Evolutionary conservation across 2,329 filamentous ascomycete species (phyloP).

Genomic region (Lachnellula occidentalis): DNA sequence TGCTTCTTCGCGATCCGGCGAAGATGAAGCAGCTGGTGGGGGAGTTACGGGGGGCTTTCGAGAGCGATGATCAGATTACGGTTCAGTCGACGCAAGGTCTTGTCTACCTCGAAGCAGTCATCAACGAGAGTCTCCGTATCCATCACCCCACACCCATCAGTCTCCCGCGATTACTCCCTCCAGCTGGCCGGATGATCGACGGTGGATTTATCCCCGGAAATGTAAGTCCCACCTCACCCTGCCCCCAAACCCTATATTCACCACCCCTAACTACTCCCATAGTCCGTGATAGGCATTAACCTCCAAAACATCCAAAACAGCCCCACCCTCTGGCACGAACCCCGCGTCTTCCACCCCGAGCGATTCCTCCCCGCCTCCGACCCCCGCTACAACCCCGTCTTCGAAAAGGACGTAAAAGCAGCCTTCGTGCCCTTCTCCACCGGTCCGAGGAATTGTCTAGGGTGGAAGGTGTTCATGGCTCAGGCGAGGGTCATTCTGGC

Average conservation of each 20-base stretch:
- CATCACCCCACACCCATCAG: not conserved
- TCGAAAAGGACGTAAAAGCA: not conserved
- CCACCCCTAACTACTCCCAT: not conserved
- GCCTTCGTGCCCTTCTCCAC: constrained; percentile 4
- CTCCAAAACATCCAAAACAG: not conserved
- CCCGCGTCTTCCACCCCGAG: constrained; percentile 5
- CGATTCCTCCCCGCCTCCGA: not conserved
- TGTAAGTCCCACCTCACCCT: not conserved
- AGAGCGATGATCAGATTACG: not conserved
- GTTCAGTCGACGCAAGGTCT: not conserved
- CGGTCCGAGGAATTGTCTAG: constrained; percentile 4
- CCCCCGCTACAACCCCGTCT: not conserved
- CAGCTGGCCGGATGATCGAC: not conserved
- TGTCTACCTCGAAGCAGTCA: constrained; percentile 3
- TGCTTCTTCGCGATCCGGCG: not conserved
- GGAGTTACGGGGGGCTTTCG: not conserved
- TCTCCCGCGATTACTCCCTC: not conserved
- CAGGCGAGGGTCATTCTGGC: not conserved
- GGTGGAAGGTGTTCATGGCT: not conserved
- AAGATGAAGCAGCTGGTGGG: not conserved
- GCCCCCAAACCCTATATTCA: not conserved
- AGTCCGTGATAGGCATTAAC: not conserved
- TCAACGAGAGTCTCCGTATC: constrained; percentile 3
- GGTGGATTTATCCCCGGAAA: not conserved
- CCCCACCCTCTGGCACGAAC: not conserved